Base-by-base conservation (phyloP, 441 rosid genomes). In the Populus hybrid region DNA sequence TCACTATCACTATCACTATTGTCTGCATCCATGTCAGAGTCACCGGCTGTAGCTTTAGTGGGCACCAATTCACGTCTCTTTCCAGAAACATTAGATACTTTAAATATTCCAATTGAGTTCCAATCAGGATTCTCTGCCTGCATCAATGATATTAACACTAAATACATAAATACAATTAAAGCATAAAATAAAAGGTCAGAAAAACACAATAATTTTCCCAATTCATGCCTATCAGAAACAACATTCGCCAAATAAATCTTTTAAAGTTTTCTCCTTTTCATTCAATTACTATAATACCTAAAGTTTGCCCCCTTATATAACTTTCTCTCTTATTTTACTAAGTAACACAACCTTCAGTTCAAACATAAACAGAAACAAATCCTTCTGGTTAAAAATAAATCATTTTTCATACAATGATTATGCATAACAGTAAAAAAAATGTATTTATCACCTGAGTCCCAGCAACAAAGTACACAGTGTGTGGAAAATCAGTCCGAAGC, bases 401-500 rank as follows among this genome's bases (percentile, higher is more conserved):
- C 66, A 63, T 63, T 24, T 61, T 34, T 10, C 1, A 24, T 12
- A 8, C 4, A 24, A 16, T 24, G 21, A 23, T 40, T 71, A 66
- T 23, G 35, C 10, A 21, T 7, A 23, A 35, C 70, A 74, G 2
- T 18, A 9, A 77, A 4, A 40, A 8, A 63, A 65, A 7, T 14
- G 21, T 7, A 38, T 40, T 40, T 28, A 67, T 78, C 70, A 94
- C 98, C 89, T 96, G 98, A 78, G 98, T 94, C 64, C 98, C 98
- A 19, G 99, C 91, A 74, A 96, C 91, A 71, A 93, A 89, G 84
- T 91, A 94, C 35, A 86, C 83, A 0, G 92, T 88, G 82, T 96
- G 95, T 10, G 99, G 98, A 84, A 96, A 92, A 79, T 92, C 98
- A 24, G 88, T 91, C 80, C 98, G 90, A 46, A 90, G 89, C 86